Evolutionary conservation across 257 asterid species (phyloP).

Genomic region (Nicotiana noctiflora): DNA sequence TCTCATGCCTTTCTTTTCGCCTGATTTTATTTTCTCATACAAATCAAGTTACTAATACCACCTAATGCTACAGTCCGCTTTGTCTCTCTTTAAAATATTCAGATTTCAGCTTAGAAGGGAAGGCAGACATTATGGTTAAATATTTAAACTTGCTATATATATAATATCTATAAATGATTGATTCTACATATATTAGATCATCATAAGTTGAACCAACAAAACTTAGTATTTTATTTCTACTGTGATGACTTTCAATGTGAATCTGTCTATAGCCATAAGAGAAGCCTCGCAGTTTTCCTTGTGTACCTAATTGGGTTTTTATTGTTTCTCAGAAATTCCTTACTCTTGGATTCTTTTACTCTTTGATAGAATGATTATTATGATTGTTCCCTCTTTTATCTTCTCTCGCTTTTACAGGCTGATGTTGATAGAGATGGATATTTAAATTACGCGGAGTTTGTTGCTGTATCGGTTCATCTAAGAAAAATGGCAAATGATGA

Average conservation of each 20-base stretch:
- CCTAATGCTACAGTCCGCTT: neutral
- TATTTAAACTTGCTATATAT: neutral
- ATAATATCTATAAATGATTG: neutral
- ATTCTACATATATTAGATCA: neutral
- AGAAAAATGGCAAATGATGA: conserved; percentile 56
- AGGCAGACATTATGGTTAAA: neutral
- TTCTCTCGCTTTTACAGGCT: conserved; percentile 26
- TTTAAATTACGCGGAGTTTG: conserved; percentile 47
- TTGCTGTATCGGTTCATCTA: conserved; percentile 50
- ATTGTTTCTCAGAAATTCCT: neutral
- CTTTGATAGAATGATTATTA: neutral
- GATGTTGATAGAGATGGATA: conserved; percentile 54
- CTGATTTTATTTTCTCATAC: neutral
- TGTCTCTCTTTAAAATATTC: neutral
- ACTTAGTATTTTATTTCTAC: neutral
- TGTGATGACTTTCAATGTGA: neutral
- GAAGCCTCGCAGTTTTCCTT: neutral
- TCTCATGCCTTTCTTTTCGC: neutral
- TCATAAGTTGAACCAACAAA: neutral
- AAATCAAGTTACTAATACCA: neutral
- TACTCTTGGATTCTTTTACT: neutral
- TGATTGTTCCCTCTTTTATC: neutral
- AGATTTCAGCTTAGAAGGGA: neutral
- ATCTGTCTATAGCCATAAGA: neutral
- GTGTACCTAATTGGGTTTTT: neutral